Evolutionary conservation across 805 yeast genomes (phyloP).

Genomic region (Teunomyces cretensis): DNA sequence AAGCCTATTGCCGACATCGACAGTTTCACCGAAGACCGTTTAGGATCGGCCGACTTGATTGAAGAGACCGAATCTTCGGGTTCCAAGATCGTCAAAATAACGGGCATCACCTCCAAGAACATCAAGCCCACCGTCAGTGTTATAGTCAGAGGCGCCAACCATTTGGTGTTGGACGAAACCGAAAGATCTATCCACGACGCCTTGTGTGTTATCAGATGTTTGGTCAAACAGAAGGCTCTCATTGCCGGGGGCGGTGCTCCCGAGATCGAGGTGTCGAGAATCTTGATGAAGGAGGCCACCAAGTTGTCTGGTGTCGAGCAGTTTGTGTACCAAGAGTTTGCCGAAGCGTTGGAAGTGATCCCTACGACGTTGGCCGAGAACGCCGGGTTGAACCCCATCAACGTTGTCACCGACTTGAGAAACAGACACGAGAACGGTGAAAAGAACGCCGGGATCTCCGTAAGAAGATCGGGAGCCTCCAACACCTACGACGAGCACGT

Average conservation of each 20-base stretch:
- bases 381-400: slow-evolving; percentile 89
- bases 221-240: slow-evolving; percentile 82
- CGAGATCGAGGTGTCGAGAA: slow-evolving; percentile 84
- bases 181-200: slow-evolving; percentile 98
- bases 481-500: slow-evolving; percentile 93
- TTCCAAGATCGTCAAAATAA: slow-evolving; percentile 82
- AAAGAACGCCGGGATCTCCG: slow-evolving; percentile 91
- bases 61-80: slow-evolving; percentile 91
- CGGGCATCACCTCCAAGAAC: slow-evolving; percentile 64
- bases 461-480: slow-evolving; percentile 88
- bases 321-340: slow-evolving; percentile 87
- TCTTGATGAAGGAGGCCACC: slow-evolving; percentile 67
- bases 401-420: slow-evolving; percentile 88
- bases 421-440: slow-evolving; percentile 90
- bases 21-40: slow-evolving; percentile 85
- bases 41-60: slow-evolving; percentile 87
- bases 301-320: slow-evolving; percentile 82
- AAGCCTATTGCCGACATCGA: slow-evolving; percentile 96
- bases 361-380: slow-evolving; percentile 95
- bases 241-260: slow-evolving; percentile 99
- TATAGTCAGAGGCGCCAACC: slow-evolving; percentile 92
- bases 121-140: slow-evolving; percentile 77
- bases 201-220: slow-evolving; percentile 85
- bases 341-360: slow-evolving; percentile 86
- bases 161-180: slow-evolving; percentile 87